phyloP scores from a whole-genome alignment of 2,329 filamentous ascomycete genomes.

The Pyrenophora tritici-repentis region DNA sequence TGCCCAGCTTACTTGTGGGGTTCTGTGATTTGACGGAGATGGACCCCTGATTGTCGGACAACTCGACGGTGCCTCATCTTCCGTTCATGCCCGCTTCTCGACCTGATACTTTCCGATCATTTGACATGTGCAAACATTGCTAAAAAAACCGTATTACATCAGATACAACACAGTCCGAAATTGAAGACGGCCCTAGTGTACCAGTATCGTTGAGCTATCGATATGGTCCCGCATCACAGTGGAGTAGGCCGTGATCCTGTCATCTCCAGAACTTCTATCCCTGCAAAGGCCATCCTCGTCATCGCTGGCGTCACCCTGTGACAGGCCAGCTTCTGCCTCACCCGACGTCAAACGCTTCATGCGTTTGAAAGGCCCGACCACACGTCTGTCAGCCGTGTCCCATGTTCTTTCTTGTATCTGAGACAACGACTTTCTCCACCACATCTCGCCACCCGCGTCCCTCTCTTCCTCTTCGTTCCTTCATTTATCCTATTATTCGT shows the following conservation, averaged over 20 bases:
- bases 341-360: conserved; percentile 42
- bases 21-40: conserved; percentile 21
- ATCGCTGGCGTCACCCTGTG: conserved; percentile 24
- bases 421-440: conserved; percentile 39
- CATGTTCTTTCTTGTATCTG: conserved; percentile 39
- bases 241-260: conserved; percentile 25
- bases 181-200: conserved; percentile 1
- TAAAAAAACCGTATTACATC: too few species aligned
- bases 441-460: conserved; percentile 24
- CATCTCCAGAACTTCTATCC: conserved; percentile 29
- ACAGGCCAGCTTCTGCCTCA: conserved; percentile 35
- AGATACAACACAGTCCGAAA: neutral
- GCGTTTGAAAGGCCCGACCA: conserved; percentile 41
- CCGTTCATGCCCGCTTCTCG: neutral
- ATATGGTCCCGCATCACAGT: conserved; percentile 15
- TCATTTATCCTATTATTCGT: conserved; percentile 9
- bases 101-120: too few species aligned
- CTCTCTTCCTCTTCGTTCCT: conserved; percentile 27
- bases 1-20: conserved; percentile 18
- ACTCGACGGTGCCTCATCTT: conserved; percentile 25
- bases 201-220: conserved; percentile 9
- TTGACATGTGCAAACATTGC: too few species aligned
- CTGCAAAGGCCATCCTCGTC: conserved; percentile 28
- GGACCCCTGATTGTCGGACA: conserved; percentile 20
- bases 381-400: conserved; percentile 34